phyloP scores from a whole-genome alignment of 352 stramenopile species.

The Pythium vanterpoolii region DNA sequence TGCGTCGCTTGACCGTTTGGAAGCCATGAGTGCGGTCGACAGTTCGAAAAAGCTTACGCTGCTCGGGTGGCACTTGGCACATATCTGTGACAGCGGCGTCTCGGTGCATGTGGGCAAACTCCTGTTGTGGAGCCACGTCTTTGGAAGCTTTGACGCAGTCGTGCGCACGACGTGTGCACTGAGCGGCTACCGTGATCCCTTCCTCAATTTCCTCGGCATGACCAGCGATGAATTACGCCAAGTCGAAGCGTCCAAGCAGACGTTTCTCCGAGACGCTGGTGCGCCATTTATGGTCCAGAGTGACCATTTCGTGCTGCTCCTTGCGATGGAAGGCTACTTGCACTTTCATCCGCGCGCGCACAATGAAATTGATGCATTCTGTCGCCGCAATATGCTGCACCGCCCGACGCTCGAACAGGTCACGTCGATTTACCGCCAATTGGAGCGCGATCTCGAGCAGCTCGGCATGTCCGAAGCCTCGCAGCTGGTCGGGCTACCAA shows the following conservation, averaged over 20 bases:
- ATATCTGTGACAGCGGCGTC: slow-evolving; percentile 66
- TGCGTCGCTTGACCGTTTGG: slow-evolving; percentile 86
- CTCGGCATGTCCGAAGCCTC: slow-evolving; percentile 47
- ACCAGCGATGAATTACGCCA: slow-evolving; percentile 48
- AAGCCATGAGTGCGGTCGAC: slow-evolving; percentile 72
- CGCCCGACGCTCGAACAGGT: slow-evolving; percentile 64
- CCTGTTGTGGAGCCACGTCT: slow-evolving; percentile 64
- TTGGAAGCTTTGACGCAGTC: slow-evolving; percentile 60
- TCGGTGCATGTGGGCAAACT: slow-evolving; percentile 70
- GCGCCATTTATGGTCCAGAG: slow-evolving; percentile 46
- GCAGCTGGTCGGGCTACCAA: slow-evolving; percentile 32
- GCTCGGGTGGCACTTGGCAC: slow-evolving; percentile 70
- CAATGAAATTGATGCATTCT: slow-evolving; percentile 49
- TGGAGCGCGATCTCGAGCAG: slow-evolving; percentile 51
- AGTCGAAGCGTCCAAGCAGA: slow-evolving; percentile 53
- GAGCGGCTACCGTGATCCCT: slow-evolving; percentile 74
- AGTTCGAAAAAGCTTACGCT: slow-evolving; percentile 39
- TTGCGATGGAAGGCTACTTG: slow-evolving; percentile 60
- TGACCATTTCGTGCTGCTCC: slow-evolving; percentile 68
- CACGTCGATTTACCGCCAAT: slow-evolving; percentile 61
- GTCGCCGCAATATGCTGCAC: slow-evolving; percentile 59
- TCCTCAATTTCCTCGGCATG: slow-evolving; percentile 71
- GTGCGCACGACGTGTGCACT: slow-evolving; percentile 66
- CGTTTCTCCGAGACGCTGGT: slow-evolving; percentile 42
- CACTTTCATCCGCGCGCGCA: slow-evolving; percentile 35